Conservation (phyloP, 1,284 basidiomycete genomes). For the Meripilus lineatus region DNA sequence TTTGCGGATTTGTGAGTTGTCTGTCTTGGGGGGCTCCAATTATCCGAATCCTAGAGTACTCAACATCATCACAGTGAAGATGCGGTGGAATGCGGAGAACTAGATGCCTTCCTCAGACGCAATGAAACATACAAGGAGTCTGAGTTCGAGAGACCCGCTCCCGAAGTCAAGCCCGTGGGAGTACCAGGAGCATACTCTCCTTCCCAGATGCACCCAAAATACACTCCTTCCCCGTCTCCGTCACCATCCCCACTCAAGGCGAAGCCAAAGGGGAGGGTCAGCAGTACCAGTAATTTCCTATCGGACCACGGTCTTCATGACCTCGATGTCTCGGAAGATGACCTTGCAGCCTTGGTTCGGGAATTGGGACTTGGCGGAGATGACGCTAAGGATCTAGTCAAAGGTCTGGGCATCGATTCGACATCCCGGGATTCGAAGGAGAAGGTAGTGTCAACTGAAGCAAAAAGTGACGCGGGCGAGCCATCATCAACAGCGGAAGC, state of each 20-base stretch:
- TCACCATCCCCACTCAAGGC: constrained; percentile 32
- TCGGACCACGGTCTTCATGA: constrained; percentile 69
- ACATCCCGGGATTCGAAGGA: neutral
- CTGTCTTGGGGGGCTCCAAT: constrained; percentile 5
- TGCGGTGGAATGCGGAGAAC: constrained; percentile 70
- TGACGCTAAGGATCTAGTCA: constrained; percentile 65
- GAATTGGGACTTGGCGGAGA: constrained; percentile 71
- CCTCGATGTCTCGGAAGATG: constrained; percentile 64
- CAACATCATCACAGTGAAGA: constrained; percentile 60
- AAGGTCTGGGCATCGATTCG: constrained; percentile 35
- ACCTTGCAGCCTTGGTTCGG: constrained; percentile 60
- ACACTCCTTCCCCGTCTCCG: constrained; percentile 47
- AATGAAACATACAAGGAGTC: constrained; percentile 54
- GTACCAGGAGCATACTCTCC: constrained; percentile 73
- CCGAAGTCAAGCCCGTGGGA: constrained; percentile 58
- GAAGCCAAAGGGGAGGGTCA: constrained; percentile 15
- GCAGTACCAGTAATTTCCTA: constrained; percentile 63
- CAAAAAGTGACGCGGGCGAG: neutral
- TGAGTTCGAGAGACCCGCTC: constrained; percentile 46
- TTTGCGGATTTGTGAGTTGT: constrained; percentile 51
- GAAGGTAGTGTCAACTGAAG: neutral
- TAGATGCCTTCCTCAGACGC: constrained; percentile 65
- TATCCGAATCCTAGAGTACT: neutral
- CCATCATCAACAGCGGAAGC: neutral
- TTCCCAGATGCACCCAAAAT: constrained; percentile 72